phyloP scores from a whole-genome alignment of 1,284 basidiomycete species.

The Chondrostereum purpureum region DNA sequence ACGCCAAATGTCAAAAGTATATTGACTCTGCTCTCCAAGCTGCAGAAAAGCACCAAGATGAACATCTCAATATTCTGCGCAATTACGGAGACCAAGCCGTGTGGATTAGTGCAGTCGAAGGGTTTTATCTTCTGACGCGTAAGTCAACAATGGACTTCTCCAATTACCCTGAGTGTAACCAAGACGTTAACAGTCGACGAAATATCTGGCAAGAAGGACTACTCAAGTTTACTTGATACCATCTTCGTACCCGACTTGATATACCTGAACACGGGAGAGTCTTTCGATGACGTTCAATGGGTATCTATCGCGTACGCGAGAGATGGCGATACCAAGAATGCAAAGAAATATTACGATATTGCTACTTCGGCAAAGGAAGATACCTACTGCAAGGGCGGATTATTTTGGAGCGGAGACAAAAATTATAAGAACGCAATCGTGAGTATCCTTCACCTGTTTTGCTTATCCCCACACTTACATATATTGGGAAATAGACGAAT shows the following conservation, averaged over 20 bases:
- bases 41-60: conserved; percentile 15
- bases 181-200: conserved; percentile 12
- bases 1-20: conserved; percentile 15
- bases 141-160: too few relatives aligned
- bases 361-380: conserved; percentile 10
- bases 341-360: conserved; percentile 17
- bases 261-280: conserved; percentile 15
- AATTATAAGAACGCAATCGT: conserved; percentile 19
- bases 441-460: neutral
- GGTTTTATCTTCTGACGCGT: conserved; percentile 15
- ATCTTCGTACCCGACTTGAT: conserved; percentile 13
- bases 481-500: conserved; percentile 14
- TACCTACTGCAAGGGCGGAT: conserved; percentile 12
- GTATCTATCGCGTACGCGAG: conserved; percentile 16
- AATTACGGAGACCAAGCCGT: conserved; percentile 13
- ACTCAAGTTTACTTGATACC: conserved; percentile 15
- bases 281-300: conserved; percentile 18
- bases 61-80: conserved; percentile 13
- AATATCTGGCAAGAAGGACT: conserved; percentile 12
- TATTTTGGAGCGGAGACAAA: conserved; percentile 16
- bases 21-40: conserved; percentile 15
- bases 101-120: conserved; percentile 17
- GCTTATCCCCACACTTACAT: neutral
- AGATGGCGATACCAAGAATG: conserved; percentile 12
- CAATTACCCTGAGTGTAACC: too few relatives aligned